Conservation (phyloP, 495 filamentous ascomycete species). For the Saxophila tyrrhenica region DNA sequence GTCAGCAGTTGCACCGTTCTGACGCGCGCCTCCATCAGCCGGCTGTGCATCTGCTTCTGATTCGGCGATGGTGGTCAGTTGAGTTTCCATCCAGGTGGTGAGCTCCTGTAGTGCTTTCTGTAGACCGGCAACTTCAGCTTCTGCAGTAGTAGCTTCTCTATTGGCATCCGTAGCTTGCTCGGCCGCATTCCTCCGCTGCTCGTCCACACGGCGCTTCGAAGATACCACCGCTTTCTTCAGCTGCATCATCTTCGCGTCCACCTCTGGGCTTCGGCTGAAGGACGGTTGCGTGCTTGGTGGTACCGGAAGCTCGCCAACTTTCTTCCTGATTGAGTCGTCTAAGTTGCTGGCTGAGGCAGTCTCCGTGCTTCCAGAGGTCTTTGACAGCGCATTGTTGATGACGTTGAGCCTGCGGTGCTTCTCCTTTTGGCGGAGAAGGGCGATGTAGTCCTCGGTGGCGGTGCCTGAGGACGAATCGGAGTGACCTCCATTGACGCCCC, state of each 20-base stretch:
- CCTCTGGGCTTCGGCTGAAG: constrained; percentile 3
- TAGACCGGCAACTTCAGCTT: constrained; percentile 22
- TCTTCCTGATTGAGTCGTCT: constrained; percentile 8
- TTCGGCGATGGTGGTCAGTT: constrained; percentile 23
- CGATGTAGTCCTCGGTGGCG: constrained; percentile 1
- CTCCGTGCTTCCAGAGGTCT: neutral
- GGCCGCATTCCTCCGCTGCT: neutral
- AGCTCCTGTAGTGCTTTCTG: constrained; percentile 25
- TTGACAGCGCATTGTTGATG: constrained; percentile 5
- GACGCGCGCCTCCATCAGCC: neutral
- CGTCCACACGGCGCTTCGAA: constrained; percentile 5
- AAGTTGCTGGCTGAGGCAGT: neutral
- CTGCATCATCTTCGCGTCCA: constrained; percentile 11
- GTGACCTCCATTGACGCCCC: neutral
- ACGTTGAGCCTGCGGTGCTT: constrained; percentile 12
- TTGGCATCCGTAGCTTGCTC: neutral
- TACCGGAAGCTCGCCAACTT: constrained; percentile 10
- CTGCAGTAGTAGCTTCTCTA: neutral
- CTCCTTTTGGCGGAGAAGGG: constrained; percentile 13
- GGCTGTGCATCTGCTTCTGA: constrained; percentile 3
- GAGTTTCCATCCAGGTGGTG: constrained; percentile 26
- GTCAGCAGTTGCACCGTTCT: neutral
- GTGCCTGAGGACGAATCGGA: neutral
- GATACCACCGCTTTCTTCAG: constrained; percentile 17
- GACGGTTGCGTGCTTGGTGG: constrained; percentile 1